Base-by-base conservation (phyloP, 257 asterid genomes). In the Ajuga chamaepitys region DNA sequence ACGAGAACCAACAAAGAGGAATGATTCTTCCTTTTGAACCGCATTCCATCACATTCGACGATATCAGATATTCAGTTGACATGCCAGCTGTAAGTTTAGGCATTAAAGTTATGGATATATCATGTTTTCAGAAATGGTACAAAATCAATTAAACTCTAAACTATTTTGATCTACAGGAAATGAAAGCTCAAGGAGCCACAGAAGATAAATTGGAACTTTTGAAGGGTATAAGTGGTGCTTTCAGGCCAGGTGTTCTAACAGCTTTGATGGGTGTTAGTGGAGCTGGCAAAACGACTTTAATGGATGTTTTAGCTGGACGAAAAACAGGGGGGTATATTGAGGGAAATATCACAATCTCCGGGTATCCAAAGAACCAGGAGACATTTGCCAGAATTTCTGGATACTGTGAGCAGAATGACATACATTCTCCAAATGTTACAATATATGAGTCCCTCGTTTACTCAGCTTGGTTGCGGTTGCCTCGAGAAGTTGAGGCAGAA, bases 21-120 rank as follows among this genome's bases (percentile, higher is more conserved):
- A 82, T 89, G 95, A 77, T 87, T 70, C 97, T 93, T 76, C 98
- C 97, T 26, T 93, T 87, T 52, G 97, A 85, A 67, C 97, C 97
- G 0, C 93, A 92, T 73, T 87, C 88, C 17, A 74, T 92, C 62
- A 85, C 97, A 12, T 92, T 92, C 26, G 89, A 92, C 8, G 78
- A 87, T 2, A 37, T 92, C 18, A 66, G 58, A 52, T 92, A 92
- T 67, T 87, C 97, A 0, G 98, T 92, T 4, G 91, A 87, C 80
- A 92, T 92, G 98, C 98, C 97, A 60, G 64, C 68, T 60, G 98
- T 86, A 73, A 52, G 84, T 70, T 48, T 11, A 34, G 21, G 52
- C 30, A n/a, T 12, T 9, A 22, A 35, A 10, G 2, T 18, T 7
- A 2, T 14, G 40, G 1, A 57, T 16, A 12, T 22, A 20, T 32